Evolutionary conservation across 2,329 filamentous ascomycete species (phyloP), one percentile per base, ranked within the genome.

Genomic region (Sclerotinia nivalis): DNA sequence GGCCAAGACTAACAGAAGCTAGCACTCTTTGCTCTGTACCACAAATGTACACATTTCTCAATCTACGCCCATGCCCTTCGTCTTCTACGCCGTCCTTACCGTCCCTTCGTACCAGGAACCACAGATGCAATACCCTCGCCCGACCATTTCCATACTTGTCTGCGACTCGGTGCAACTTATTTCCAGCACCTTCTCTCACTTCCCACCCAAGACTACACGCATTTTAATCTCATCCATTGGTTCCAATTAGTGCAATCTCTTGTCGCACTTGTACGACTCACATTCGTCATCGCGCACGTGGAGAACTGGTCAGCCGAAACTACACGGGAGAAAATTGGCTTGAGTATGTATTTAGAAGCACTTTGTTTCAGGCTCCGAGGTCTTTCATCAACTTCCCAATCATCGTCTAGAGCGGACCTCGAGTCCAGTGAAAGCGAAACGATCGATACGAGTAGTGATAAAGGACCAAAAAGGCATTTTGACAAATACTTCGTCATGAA

Each of bases 271-370:
- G 74, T 74, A 0, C 60, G 76, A 13, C 72, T 78, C 0, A 74
- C 76, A 0, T 78, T 78, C 52, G 34, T 76, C 40, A 75, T 78
- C 70, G 76, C 76, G 2, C 62, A 69, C 18, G 70, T 62, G 20
- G 55, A 75, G 22, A 69, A 69, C 13, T 78, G 76, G 77, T 72
- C 75, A 54, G 56, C 71, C 1, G 69, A 71, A 1, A 74, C 71
- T 3, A 75, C 76, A 2, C 70, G 76, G 13, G 61, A 72, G 43
- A 74, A 72, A 40, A 59, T 77, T 1, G 76, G 75, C 1, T 60
- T 78, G 47, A 71, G 71, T 0, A 75, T 77, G 73, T 78, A 77
- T 69, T 71, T 78, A 9, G 77, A 78, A 55, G 73, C 71, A 54
- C 69, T 78, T 0, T 76, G 74, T 52, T 78, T 73, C 54, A 69